phyloP scores from a whole-genome alignment of 1,139 yeast species.

The Taiozyma onychis region DNA sequence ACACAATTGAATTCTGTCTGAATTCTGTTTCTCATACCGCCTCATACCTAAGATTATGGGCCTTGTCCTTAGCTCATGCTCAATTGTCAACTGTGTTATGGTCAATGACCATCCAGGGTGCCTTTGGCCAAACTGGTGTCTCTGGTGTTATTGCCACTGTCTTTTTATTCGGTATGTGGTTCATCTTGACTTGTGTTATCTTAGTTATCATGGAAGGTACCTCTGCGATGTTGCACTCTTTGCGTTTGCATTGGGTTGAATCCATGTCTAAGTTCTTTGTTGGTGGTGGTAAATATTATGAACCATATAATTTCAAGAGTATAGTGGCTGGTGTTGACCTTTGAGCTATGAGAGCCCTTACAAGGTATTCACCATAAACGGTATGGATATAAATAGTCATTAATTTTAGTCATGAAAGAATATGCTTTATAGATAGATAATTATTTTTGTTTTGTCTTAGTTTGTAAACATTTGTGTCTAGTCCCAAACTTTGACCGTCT shows the following conservation, averaged over 20 bases:
- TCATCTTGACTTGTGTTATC: conserved; percentile 81
- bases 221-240: conserved; percentile 95
- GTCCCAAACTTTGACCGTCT: conserved; percentile 46
- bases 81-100: conserved; percentile 92
- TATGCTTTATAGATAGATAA: neutral
- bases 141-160: conserved; percentile 71
- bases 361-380: neutral
- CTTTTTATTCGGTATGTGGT: conserved; percentile 89
- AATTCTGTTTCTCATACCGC: conserved; percentile 99
- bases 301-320: conserved; percentile 63
- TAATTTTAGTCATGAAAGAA: neutral
- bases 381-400: neutral
- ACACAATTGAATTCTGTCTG: conserved; percentile 95
- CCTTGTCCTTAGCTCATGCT: conserved; percentile 93
- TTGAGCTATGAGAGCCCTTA: conserved; percentile 10
- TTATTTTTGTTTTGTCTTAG: neutral
- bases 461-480: neutral
- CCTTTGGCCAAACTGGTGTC: conserved; percentile 71
- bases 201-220: conserved; percentile 98
- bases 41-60: conserved; percentile 94
- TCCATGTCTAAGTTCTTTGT: conserved; percentile 97
- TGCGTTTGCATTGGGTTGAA: conserved; percentile 98
- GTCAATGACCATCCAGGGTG: conserved; percentile 88
- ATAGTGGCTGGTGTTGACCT: conserved; percentile 24
- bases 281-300: conserved; percentile 89